Evolutionary conservation across 2,329 filamentous ascomycete genomes (phyloP).

Genomic region (Xylariaceae sp.): DNA sequence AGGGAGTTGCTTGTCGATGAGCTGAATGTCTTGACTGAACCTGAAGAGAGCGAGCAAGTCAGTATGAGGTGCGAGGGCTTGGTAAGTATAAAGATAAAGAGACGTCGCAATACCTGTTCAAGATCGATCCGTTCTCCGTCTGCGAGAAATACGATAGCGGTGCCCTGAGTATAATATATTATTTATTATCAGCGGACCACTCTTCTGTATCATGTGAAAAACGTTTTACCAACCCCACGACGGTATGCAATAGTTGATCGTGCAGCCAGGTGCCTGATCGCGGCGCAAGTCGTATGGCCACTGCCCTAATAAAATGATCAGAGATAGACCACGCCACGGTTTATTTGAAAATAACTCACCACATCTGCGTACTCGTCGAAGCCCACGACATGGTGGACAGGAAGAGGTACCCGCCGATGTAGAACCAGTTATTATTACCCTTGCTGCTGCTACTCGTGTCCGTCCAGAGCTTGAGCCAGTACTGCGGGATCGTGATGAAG

Average conservation of each 20-base stretch:
- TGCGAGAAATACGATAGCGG: constrained; percentile 36
- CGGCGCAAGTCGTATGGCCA: constrained; percentile 32
- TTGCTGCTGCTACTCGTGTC: constrained; percentile 22
- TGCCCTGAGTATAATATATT: no score
- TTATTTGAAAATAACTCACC: constrained; percentile 26
- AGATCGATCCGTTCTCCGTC: constrained; percentile 36
- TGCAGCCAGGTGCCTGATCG: constrained; percentile 33
- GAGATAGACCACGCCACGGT: no score
- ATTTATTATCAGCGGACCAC: not conserved
- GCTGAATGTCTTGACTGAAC: constrained; percentile 40
- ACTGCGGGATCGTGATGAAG: constrained; percentile 34
- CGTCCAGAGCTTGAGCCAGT: constrained; percentile 38
- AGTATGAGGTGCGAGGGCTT: no score
- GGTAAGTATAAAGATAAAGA: constrained; percentile 2
- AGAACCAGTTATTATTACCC: constrained; percentile 27
- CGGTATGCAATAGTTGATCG: constrained; percentile 27
- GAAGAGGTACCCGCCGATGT: constrained; percentile 33
- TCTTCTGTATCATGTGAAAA: not conserved
- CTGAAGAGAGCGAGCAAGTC: constrained; percentile 19
- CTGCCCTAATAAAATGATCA: constrained; percentile 23
- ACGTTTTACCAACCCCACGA: constrained; percentile 18
- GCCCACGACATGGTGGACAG: constrained; percentile 33
- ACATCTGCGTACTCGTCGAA: constrained; percentile 32
- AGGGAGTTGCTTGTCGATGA: constrained; percentile 39
- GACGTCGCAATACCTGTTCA: constrained; percentile 33